Evolutionary conservation across 306 rosid species (phyloP).

Genomic region (Dryas drummondii): DNA sequence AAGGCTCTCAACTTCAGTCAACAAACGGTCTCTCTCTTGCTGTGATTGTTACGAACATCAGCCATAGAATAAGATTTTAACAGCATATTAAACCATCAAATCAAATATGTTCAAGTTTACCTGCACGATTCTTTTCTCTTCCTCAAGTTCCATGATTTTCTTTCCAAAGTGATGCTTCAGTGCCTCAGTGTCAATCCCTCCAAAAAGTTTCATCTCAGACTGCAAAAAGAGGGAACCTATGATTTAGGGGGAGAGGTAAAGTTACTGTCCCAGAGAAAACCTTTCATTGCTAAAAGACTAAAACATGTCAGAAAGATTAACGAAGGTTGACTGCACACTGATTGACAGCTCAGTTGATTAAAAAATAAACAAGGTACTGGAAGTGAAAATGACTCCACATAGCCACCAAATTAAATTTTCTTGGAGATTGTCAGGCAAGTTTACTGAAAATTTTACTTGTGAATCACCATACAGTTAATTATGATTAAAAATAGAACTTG

Average conservation of each 20-base stretch:
- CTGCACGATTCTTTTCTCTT: conserved; percentile 76
- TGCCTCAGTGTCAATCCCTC: conserved; percentile 52
- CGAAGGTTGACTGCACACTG: conserved; percentile 8
- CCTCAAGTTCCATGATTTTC: conserved; percentile 73
- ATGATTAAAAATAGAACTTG: no score
- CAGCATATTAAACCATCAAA: conserved; percentile 18
- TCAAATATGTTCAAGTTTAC: conserved; percentile 32
- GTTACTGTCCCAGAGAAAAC: conserved; percentile 19
- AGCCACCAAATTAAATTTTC: neutral
- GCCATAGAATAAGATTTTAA: conserved; percentile 16
- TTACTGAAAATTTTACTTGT: neutral
- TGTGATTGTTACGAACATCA: conserved; percentile 40
- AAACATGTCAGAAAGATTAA: conserved; percentile 11
- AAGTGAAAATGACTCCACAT: neutral
- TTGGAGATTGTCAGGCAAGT: neutral
- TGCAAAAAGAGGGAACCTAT: conserved; percentile 29
- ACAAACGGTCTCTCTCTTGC: conserved; percentile 69
- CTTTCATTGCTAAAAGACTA: conserved; percentile 14
- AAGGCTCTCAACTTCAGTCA: conserved; percentile 68
- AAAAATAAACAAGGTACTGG: no score
- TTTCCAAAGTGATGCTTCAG: conserved; percentile 68
- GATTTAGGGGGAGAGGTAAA: conserved; percentile 18
- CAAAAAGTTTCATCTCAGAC: conserved; percentile 75
- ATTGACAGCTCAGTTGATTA: neutral
- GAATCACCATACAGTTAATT: no score